phyloP scores from a whole-genome alignment of 1,284 basidiomycete genomes.

The Boletellus deceptivus region DNA sequence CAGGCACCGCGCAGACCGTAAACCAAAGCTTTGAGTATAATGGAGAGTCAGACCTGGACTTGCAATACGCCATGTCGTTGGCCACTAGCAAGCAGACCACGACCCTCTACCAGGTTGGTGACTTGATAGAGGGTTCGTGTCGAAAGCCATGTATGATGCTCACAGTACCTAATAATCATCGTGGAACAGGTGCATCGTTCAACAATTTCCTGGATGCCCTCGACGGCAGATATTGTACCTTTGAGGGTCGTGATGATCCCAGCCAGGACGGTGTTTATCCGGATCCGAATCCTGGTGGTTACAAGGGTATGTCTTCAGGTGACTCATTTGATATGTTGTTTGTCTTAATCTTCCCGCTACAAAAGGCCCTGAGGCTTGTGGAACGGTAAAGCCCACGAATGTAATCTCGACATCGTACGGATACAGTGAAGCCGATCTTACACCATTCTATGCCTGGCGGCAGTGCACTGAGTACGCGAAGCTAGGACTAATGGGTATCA shows the following conservation, averaged over 20 bases:
- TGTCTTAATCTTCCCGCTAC: background rate
- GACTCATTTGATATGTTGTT: background rate
- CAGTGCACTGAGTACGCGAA: conserved; percentile 59
- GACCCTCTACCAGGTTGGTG: conserved; percentile 48
- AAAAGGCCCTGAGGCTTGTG: conserved; percentile 43
- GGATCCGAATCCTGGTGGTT: conserved; percentile 46
- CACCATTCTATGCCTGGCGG: conserved; percentile 43
- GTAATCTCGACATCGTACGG: conserved; percentile 56
- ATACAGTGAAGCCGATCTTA: conserved; percentile 46
- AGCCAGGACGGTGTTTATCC: conserved; percentile 50
- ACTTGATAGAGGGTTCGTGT: conserved; percentile 36
- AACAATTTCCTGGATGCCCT: conserved; percentile 47
- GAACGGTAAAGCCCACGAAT: conserved; percentile 44
- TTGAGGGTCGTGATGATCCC: conserved; percentile 59
- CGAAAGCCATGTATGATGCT: background rate
- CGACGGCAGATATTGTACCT: conserved; percentile 56
- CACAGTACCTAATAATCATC: background rate
- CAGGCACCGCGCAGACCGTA: conserved; percentile 30
- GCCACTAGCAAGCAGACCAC: conserved; percentile 39
- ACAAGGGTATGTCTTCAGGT: conserved; percentile 5
- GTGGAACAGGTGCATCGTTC: conserved; percentile 40
- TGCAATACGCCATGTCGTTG: conserved; percentile 49
- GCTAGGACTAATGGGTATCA: conserved; percentile 46
- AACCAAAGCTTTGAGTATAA: conserved; percentile 40
- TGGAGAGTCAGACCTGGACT: conserved; percentile 53